phyloP scores from a whole-genome alignment of 345 rosid species.

The Crucihimalaya himalaica region DNA sequence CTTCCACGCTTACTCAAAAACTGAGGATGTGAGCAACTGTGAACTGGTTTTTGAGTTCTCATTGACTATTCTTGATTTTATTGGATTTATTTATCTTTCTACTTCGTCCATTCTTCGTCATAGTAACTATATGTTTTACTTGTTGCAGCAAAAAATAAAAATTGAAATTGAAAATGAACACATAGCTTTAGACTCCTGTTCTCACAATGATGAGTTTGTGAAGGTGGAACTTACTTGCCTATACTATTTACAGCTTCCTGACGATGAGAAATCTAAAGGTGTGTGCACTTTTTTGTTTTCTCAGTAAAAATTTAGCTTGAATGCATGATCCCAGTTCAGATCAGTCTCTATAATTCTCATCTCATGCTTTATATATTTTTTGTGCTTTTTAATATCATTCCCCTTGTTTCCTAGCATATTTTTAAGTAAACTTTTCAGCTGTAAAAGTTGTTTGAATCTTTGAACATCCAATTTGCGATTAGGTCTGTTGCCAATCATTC shows the following conservation, averaged over 20 bases:
- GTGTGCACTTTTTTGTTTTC: conserved; percentile 23
- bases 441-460: conserved; percentile 16
- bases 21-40: conserved; percentile 50
- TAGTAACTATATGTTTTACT: conserved; percentile 12
- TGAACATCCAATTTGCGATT: conserved; percentile 24
- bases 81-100: not conserved
- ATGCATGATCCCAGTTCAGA: conserved; percentile 16
- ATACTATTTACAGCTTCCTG: conserved; percentile 77
- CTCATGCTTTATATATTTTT: not conserved
- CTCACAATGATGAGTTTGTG: conserved; percentile 54
- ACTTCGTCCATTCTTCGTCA: conserved; percentile 10
- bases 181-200: conserved; percentile 46
- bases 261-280: conserved; percentile 82
- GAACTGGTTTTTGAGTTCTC: conserved; percentile 19
- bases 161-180: conserved; percentile 63
- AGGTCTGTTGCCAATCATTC: conserved; percentile 94
- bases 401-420: not conserved
- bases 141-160: conserved; percentile 55
- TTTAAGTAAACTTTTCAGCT: not conserved
- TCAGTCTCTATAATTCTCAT: conserved; percentile 14
- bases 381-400: not conserved
- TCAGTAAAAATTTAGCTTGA: not conserved
- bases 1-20: conserved; percentile 44
- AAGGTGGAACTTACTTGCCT: conserved; percentile 83
- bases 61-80: conserved; percentile 1